Base-by-base conservation (phyloP, 2,329 filamentous ascomycete species). In the Epichloe gansuensis region DNA sequence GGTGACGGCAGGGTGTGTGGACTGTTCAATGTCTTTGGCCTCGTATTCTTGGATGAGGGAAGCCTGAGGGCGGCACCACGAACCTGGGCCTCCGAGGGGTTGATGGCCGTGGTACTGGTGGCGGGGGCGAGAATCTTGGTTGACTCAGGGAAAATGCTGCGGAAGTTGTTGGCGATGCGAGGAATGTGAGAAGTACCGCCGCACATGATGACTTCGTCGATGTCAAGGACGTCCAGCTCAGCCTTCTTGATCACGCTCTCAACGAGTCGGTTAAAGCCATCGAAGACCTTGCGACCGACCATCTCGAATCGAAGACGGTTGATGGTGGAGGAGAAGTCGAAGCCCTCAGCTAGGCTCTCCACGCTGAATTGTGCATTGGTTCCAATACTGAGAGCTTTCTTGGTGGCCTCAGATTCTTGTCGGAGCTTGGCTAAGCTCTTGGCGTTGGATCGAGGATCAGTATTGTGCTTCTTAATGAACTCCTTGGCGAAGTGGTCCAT, bases 401-500 rank as follows among this genome's bases (percentile, higher is more conserved):
- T 96, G 62, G 91, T 85, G 48, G 84, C 80, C 73, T 98, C 93
- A 58, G 89, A 81, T 75, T 97, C 93, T 47, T 90, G 78, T 71
- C 89, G 91, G 60, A 98, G 76, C 79, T 97, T 98, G 56, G 93
- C 91, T 62, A 96, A 74, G 62, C 86, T 86, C 63, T 84, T 84
- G 52, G 84, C 77, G 67, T 93, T 88, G 65, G 84, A 79, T 61
- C 91, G 81, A 23, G 93, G 93, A 69, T 97, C 93, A 54, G 81
- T 81, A 74, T 84, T 85, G 80, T 97, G 82, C 79, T 95, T 95
- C 81, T 98, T 97, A 65, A 93, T 80, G 74, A 98, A 98, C 72
- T 98, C 93, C 78, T 98, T 98, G 62, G 91, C 87, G 62, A 97
- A 96, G 76, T 96, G 85, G 68, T 98, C 91, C 67, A 95, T 87